Evolutionary conservation across 768 basidiomycete species (phyloP), one percentile per base, ranked within the genome.

Genomic region (Austroboletus eburneus): DNA sequence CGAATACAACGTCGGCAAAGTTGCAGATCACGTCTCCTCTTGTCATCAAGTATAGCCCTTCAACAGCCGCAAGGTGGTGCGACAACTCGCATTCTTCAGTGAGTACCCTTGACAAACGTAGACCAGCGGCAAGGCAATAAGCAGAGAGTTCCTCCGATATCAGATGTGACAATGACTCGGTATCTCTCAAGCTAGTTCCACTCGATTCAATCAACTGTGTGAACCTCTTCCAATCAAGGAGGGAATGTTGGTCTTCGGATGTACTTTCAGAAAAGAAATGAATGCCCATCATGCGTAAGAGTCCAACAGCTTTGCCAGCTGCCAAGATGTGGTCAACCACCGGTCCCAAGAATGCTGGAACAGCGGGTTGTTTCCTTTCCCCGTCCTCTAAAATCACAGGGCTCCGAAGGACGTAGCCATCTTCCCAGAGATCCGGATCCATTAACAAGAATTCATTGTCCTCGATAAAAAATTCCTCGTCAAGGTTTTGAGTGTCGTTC

Each of bases 401-500:
- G 39, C 75, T 75, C 32, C 81, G 67, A 49, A 89, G 61, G 3
- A 69, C 68, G 63, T 84, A 90, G 0, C 84, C 86, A 34, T 87
- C 81, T 24, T 74, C 69, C 89, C 89, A 92, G 57, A 89, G 89
- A 46, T 90, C 86, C 0, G 82, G 83, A 56, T 86, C 83, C 57
- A 80, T 51, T 18, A 84, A 58, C 2, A 76, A 75, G 36, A 87
- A 69, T 17, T 80, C 82, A 56, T 77, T 87, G 50, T 78, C 77
- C 57, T 86, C 84, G 38, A 92, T 79, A 64, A 91, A 91, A 66
- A 90, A 90, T 57, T 92, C 89, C 10, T 83, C 82, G 17, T 84
- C 81, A 2, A 84, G 69, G 35, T 50, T 43, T 43, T 38, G 56
- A 30, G 39, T 48, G 16, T 54, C 51, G 14, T 62, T 54, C 21